phyloP scores from a whole-genome alignment of 1,284 basidiomycete genomes.

The Stereum hirsutum region DNA sequence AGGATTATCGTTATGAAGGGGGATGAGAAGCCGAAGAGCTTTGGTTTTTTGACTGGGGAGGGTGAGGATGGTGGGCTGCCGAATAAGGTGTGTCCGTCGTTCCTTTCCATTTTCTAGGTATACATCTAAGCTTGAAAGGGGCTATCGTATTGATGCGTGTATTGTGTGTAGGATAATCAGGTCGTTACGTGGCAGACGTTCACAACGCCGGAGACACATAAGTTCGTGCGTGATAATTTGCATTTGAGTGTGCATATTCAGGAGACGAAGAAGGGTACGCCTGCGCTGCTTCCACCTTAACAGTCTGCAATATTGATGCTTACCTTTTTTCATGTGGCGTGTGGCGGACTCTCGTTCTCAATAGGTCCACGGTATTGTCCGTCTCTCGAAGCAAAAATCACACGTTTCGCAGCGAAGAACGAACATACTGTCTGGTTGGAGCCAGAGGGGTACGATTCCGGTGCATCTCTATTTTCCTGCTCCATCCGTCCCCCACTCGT shows the following conservation, averaged over 20 bases:
- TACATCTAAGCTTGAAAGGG: too few species aligned
- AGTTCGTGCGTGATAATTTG: conserved; percentile 64
- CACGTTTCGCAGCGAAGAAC: conserved; percentile 66
- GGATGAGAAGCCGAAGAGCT: conserved; percentile 50
- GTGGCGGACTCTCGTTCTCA: neutral
- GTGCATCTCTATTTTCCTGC: conserved; percentile 31
- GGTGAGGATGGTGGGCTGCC: too few species aligned
- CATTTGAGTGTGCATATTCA: conserved; percentile 78
- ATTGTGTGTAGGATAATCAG: conserved; percentile 49
- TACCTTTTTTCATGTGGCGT: neutral
- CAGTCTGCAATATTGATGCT: neutral
- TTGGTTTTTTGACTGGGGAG: conserved; percentile 34
- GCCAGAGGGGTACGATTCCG: conserved; percentile 84
- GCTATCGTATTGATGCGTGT: too few species aligned
- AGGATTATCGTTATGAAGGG: too few species aligned
- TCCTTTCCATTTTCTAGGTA: too few species aligned
- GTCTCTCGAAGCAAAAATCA: conserved; percentile 81
- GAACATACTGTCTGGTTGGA: conserved; percentile 82
- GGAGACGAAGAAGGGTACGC: conserved; percentile 77
- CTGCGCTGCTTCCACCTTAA: neutral
- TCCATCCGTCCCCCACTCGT: neutral
- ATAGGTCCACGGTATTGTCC: conserved; percentile 86
- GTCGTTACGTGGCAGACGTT: conserved; percentile 65
- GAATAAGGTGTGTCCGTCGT: conserved; percentile 26
- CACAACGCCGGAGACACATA: conserved; percentile 68